phyloP scores from a whole-genome alignment of 768 basidiomycete genomes.

The Leucogyrophana mollusca region DNA sequence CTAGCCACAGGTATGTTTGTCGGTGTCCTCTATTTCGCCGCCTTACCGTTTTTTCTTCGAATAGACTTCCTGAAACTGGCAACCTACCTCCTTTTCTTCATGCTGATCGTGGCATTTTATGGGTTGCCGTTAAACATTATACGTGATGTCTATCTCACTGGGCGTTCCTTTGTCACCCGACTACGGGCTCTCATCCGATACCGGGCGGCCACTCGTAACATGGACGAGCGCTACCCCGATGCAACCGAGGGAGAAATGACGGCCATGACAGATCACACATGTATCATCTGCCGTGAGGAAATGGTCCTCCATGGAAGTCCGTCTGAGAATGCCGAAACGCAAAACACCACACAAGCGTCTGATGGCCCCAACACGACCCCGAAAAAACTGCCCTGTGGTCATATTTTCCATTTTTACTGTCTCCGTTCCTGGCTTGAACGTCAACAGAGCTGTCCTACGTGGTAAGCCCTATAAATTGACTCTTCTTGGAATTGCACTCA shows the following conservation, averaged over 20 bases:
- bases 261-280: slow-evolving; percentile 83
- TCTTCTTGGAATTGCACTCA: slow-evolving; percentile 10
- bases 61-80: slow-evolving; percentile 91
- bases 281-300: slow-evolving; percentile 98
- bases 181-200: slow-evolving; percentile 89
- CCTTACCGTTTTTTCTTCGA: slow-evolving; percentile 7
- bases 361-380: slow-evolving; percentile 93
- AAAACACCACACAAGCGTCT: slow-evolving; percentile 16
- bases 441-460: slow-evolving; percentile 98
- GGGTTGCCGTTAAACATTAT: slow-evolving; percentile 96
- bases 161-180: slow-evolving; percentile 86
- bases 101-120: slow-evolving; percentile 90
- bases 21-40: background rate
- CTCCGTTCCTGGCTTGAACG: slow-evolving; percentile 96
- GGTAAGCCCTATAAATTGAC: slow-evolving; percentile 52
- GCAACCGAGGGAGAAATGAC: slow-evolving; percentile 84
- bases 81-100: slow-evolving; percentile 92
- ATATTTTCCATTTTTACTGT: slow-evolving; percentile 98
- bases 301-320: slow-evolving; percentile 54
- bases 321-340: slow-evolving; percentile 20
- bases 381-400: slow-evolving; percentile 95
- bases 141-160: slow-evolving; percentile 94
- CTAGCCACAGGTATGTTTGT: slow-evolving; percentile 71
- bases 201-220: slow-evolving; percentile 90
- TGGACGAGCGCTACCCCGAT: slow-evolving; percentile 94